Evolutionary conservation across 257 asterid species (phyloP).

Genomic region (Petrea volubilis): DNA sequence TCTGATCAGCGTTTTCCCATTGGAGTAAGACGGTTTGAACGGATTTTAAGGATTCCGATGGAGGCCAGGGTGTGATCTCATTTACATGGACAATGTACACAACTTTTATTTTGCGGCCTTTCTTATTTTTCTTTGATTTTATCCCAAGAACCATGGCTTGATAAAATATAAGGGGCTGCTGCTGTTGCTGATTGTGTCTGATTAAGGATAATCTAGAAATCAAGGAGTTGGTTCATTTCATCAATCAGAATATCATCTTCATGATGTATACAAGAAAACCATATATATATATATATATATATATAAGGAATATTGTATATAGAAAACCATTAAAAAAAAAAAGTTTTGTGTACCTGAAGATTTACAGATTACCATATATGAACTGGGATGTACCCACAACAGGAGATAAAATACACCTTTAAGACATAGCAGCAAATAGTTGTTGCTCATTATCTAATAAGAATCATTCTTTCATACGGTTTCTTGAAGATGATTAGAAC

Average conservation of each 20-base stretch:
- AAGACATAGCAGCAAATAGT: neutral
- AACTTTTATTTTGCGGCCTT: conserved; percentile 46
- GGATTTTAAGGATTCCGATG: conserved; percentile 62
- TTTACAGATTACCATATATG: too few species aligned
- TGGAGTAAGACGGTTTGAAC: conserved; percentile 74
- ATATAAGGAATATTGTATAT: too few species aligned
- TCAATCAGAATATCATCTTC: neutral
- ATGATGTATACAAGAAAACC: neutral
- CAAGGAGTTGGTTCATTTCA: conserved; percentile 13
- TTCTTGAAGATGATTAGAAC: neutral
- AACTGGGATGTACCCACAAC: too few species aligned
- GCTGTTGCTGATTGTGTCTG: conserved; percentile 13
- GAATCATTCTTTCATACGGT: neutral
- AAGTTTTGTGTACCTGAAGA: too few species aligned
- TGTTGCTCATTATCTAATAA: neutral
- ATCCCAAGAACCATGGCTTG: conserved; percentile 81
- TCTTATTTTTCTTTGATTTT: conserved; percentile 61
- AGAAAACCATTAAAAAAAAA: too few species aligned
- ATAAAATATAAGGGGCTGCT: conserved; percentile 4
- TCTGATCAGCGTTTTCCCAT: conserved; percentile 68
- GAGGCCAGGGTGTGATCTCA: conserved; percentile 90
- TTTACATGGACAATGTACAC: conserved; percentile 56
- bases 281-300: too few species aligned
- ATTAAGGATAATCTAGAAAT: conserved; percentile 25
- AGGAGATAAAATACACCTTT: neutral